Evolutionary conservation across 139 green algal species (phyloP).

Genomic region (Ostreobium quekettii): DNA sequence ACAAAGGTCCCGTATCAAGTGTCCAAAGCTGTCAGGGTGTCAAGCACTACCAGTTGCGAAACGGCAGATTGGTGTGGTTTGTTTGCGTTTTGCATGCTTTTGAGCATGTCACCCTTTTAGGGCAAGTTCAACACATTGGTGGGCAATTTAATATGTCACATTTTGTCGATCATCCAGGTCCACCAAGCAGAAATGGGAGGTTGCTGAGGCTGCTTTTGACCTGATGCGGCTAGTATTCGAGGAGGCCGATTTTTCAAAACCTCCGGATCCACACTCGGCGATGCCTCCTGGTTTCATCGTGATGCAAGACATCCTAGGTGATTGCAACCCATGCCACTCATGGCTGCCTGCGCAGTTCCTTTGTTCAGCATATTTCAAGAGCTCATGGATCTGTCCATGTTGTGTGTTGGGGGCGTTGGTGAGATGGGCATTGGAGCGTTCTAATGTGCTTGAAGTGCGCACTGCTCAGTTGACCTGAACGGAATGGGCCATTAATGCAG

Average conservation of each 20-base stretch:
- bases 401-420: too few species aligned
- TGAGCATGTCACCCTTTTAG: too few species aligned
- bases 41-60: neutral
- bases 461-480: too few species aligned
- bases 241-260: neutral
- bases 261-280: neutral
- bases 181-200: neutral
- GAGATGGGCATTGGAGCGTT: too few species aligned
- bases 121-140: too few species aligned
- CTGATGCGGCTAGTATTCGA: neutral
- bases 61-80: neutral
- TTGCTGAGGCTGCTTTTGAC: neutral
- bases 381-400: too few species aligned
- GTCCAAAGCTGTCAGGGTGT: neutral
- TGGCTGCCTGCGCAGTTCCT: too few species aligned
- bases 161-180: neutral
- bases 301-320: neutral
- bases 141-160: neutral
- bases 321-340: too few species aligned
- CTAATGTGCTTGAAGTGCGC: too few species aligned
- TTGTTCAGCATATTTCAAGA: too few species aligned
- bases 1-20: neutral
- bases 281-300: neutral
- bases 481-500: too few species aligned
- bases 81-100: neutral